Base-by-base conservation (phyloP, 2,329 filamentous ascomycete species). In the Aspergillus pseudotamarii region DNA sequence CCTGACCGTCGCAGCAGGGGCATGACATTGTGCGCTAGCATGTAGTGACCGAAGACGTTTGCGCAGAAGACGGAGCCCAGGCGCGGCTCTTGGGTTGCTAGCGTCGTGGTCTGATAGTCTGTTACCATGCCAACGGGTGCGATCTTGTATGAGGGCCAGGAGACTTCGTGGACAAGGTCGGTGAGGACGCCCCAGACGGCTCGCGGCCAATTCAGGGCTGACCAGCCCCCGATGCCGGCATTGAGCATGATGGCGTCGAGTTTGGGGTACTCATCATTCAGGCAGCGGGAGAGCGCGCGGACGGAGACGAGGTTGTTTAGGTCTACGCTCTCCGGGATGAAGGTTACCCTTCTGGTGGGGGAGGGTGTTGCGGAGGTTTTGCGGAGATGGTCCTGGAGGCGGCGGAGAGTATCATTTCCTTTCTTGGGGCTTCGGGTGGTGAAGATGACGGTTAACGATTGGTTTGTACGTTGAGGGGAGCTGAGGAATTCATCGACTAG, bases 31-130 rank as follows among this genome's bases (percentile, higher is more conserved):
- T 97, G 94, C 19, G 88, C 87, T 28, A 99, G 87, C 72, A 97
- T 81, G 76, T 99, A 98, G 80, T 99, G 95, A 0, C 95, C 95
- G 74, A 99, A 98, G 34, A 97, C 86, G 74, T 98, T 98, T 57
- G 94, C 90, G 75, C 90, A 91, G 76, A 98, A 99, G 21, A 97
- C 88, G 68, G 92, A 85, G 3, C 93, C 94, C 0, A 99, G 81
- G 6, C 82, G 80, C 0, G 90, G 88, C 62, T 88, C 86, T 19
- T 79, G 70, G 3, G 62, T 59, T 5, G 57, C 50, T 4, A 61
- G 59, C 6, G 77, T 11, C 1, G 76, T 73, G 16, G 85, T 80
- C 73, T 93, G 84, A 10, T 80, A 77, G 64, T 81, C 80, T n/a
- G 86, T 81, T 0, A 85, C 62, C 63, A 82, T 79, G 28, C 89